Percentiles rank a stretch among this genome's conserved stretches.
Evolutionary conservation across 1,284 basidiomycete species (phyloP).

Genomic region (Ceratobasidium sp.): DNA sequence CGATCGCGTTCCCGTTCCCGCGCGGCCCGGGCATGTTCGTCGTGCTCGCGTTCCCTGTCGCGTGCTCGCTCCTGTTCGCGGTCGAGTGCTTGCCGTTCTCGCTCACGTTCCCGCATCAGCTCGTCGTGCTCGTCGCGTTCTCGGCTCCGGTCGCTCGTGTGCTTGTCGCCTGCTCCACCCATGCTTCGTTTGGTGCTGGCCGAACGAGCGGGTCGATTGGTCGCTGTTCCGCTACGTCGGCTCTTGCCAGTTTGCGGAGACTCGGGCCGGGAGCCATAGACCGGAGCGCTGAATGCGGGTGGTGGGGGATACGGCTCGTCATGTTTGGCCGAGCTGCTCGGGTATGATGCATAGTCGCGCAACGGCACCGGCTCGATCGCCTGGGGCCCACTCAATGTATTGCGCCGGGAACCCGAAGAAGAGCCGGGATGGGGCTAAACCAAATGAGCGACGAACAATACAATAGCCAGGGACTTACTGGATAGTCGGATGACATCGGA

Average conservation of each 20-base stretch:
- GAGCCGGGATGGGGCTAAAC: neutral
- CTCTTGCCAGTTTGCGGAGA: constrained; percentile 16
- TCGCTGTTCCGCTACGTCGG: constrained; percentile 7
- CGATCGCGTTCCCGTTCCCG: constrained; percentile 16
- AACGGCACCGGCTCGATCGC: constrained; percentile 21
- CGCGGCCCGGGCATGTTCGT: constrained; percentile 6
- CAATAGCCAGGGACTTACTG: neutral
- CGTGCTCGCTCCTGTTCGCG: constrained; percentile 9
- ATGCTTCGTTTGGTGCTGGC: constrained; percentile 6
- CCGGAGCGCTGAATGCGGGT: constrained; percentile 22
- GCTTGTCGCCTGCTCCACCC: constrained; percentile 15
- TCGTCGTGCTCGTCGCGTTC: constrained; percentile 25
- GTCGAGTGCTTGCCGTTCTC: constrained; percentile 14
- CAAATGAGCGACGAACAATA: neutral
- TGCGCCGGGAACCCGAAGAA: constrained; percentile 18
- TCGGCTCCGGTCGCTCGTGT: constrained; percentile 6
- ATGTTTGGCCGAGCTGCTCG: neutral
- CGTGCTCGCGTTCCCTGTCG: constrained; percentile 15
- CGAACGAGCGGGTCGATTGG: neutral
- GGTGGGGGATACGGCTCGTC: neutral
- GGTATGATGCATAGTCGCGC: constrained; percentile 11
- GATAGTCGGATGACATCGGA: neutral
- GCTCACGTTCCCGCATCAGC: neutral
- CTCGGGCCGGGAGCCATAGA: constrained; percentile 25
- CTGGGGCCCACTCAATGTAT: constrained; percentile 14